These are phyloP conservation scores for Rhizopus arrhizus DNA, from an alignment of 371 early-diverging fungal species.

Conservation along the genomic window DNA sequence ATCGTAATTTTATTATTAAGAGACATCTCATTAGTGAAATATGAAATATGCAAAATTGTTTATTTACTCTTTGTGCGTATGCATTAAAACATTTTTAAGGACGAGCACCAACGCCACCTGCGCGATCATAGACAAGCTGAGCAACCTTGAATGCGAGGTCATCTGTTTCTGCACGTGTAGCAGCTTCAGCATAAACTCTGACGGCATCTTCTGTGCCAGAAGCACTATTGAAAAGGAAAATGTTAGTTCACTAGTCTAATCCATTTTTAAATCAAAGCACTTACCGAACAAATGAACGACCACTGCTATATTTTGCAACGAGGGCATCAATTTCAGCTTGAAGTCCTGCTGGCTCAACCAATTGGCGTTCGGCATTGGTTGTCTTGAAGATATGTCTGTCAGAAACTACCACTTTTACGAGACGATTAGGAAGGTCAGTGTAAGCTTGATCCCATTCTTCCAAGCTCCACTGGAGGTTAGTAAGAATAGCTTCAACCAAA, in stretches of 20 bases:
- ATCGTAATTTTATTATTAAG: too few species aligned
- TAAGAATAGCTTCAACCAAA: conserved; percentile 91
- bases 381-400: conserved; percentile 90
- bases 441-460: conserved; percentile 93
- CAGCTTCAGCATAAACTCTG: conserved; percentile 98
- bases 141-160: conserved; percentile 79
- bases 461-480: conserved; percentile 76
- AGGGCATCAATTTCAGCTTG: conserved; percentile 86
- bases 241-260: background rate
- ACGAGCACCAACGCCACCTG: conserved; percentile 89
- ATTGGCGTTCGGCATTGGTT: conserved; percentile 93
- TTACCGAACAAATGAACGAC: conserved; percentile 93
- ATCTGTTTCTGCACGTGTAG: conserved; percentile 81
- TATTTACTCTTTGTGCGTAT: too few species aligned
- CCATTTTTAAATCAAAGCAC: conserved; percentile 7
- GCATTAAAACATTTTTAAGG: conserved; percentile 43
- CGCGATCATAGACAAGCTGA: conserved; percentile 87
- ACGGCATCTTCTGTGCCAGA: conserved; percentile 99
- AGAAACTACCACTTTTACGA: conserved; percentile 93
- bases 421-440: conserved; percentile 91
- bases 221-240: conserved; percentile 59
- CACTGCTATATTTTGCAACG: conserved; percentile 80
- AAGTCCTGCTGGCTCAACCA: conserved; percentile 86
- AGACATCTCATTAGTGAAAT: too few species aligned
- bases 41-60: too few species aligned